Evolutionary conservation across 441 rosid genomes (phyloP), one percentile per base, ranked within the genome.

Genomic region (Jatropha podagrica): DNA sequence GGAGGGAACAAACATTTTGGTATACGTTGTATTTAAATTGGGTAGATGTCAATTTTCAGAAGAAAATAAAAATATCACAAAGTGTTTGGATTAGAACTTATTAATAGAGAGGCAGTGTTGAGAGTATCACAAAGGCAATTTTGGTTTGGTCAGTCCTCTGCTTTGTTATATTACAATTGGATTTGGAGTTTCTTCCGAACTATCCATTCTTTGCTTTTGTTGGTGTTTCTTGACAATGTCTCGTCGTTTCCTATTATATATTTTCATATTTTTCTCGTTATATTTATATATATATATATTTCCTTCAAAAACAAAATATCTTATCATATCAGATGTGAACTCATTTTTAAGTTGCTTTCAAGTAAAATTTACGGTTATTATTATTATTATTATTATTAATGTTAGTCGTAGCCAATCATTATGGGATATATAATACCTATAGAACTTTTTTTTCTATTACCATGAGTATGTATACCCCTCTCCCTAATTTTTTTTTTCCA

Each of bases 1-100:
- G 74, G 71, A 72, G 65, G 77, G 80, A 81, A 75, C 86, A 71
- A 84, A 78, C 65, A 66, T 78, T 88, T 83, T 4, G 84, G 88
- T 81, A 79, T 67, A 69, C 64, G 68, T 81, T 75, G 52, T 51
- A 65, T 74, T 78, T 44, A 75, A 82, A 69, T 79, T 37, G 67
- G 89, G 87, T 69, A 75, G 63, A 58, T 62, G 87, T 83, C 85
- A 54, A 74, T 78, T 74, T 61, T 46, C 20, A 48, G 52, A 52
- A 32, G 56, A 23, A n/a, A n/a, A 18, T 7, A 17, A 15, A 4
- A 58, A 14, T 18, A 14, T 15, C 14, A 10, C 48, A n/a, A 17
- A 70, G 15, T 40, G 17, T 27, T 55, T 54, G 27, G 10, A 55
- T 13, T 4, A 56, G 32, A 27, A 27, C 1, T 27, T 27, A 27